Evolutionary conservation across 805 yeast genomes (phyloP).

Genomic region (Scheffersomyces lignosus): DNA sequence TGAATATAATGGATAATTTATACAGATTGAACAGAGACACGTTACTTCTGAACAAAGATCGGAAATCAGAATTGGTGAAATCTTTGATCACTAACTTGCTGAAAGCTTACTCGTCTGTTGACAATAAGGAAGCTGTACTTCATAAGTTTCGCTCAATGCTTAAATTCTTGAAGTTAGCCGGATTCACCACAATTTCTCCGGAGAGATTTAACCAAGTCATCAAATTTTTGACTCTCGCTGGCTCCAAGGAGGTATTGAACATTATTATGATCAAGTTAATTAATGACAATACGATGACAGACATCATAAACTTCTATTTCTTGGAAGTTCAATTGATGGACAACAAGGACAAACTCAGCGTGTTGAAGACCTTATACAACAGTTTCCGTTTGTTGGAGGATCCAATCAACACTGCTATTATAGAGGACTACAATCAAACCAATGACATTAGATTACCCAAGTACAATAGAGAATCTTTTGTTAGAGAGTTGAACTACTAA

Average conservation of each 20-base stretch:
- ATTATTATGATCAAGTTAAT: constrained; percentile 28
- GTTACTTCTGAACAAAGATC: constrained; percentile 10
- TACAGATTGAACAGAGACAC: constrained; percentile 8
- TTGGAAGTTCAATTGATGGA: constrained; percentile 22
- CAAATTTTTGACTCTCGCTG: constrained; percentile 22
- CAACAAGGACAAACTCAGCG: constrained; percentile 15
- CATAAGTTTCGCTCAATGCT: constrained; percentile 22
- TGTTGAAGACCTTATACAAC: constrained; percentile 22
- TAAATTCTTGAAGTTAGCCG: constrained; percentile 22
- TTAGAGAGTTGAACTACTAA: constrained; percentile 1
- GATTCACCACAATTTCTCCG: constrained; percentile 18
- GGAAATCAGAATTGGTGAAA: constrained; percentile 7
- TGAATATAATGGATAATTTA: constrained; percentile 14
- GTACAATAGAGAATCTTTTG: too few relatives aligned
- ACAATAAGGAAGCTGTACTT: constrained; percentile 2
- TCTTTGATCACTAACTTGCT: constrained; percentile 5
- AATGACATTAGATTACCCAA: too few relatives aligned
- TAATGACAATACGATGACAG: constrained; percentile 12
- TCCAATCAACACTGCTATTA: constrained; percentile 17
- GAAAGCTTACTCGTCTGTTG: not conserved
- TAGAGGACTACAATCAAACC: constrained; percentile 6
- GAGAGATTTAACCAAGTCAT: constrained; percentile 24
- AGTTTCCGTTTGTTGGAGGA: constrained; percentile 26
- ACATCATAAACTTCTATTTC: constrained; percentile 31
- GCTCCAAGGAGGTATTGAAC: constrained; percentile 23